Base-by-base conservation (phyloP, 306 rosid species). In the Cicer arietinum region DNA sequence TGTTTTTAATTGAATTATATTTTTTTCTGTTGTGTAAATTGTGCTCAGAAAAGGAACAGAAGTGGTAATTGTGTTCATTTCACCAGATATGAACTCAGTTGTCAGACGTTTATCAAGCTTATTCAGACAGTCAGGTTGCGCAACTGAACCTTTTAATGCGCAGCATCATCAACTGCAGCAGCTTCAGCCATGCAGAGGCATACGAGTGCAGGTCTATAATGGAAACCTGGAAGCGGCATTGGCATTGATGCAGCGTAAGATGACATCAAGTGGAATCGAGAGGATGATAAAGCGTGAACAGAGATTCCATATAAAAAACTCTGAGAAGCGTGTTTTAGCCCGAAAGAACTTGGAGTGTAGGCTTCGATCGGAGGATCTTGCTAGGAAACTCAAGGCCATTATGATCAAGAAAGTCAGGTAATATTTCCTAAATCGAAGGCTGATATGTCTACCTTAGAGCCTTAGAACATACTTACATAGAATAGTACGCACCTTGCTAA, bases 321-420 rank as follows among this genome's bases (percentile, higher is more conserved):
- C 97, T 5, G 96, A 91, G 90, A 94, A 90, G 84, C 93, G 96
- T 5, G 82, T 90, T 42, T 76, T 91, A 82, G 95, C 98, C 9
- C 77, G 79, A 61, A 90, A 91, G 84, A 82, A 65, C 39, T 82
- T 94, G 71, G 88, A 91, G 81, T 86, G 65, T 9, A 90, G 67
- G 79, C 30, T 94, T 48, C 86, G 78, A 16, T 89, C 96, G 7
- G 87, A 90, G 71, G 93, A 94, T 43, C 88, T 91, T 8, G 90
- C 96, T 7, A 87, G 83, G 84, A 91, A 91, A 82, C 94, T 94
- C 63, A 84, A 90, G 77, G 46, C 91, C 79, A 85, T 94, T 63
- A 87, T 94, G 78, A 35, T 85, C 72, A 89, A 92, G 85, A 94
- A 94, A 91, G 90, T 91, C 89, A 94, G 97, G 97, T 94, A 88